Evolutionary conservation across 139 green algal genomes (phyloP).

Genomic region (Chlamydomonas sp.): DNA sequence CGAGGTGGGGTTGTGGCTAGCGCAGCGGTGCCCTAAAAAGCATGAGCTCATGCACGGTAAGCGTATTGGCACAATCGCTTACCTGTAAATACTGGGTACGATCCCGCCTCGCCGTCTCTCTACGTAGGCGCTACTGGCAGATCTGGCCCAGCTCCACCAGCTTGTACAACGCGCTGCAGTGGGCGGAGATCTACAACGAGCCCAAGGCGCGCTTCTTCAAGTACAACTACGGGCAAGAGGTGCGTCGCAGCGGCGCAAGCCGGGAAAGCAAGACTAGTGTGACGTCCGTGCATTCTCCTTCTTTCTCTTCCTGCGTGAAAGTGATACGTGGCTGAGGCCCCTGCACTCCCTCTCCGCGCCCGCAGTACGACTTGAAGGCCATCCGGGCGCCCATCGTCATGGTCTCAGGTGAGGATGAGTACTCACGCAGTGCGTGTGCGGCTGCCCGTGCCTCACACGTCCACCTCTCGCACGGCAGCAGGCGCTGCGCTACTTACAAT

Average conservation of each 20-base stretch:
- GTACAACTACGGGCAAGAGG: slow-evolving; percentile 35
- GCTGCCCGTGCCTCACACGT: too few species aligned
- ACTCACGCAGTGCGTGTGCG: too few species aligned
- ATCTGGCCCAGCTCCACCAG: slow-evolving; percentile 45
- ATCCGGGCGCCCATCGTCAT: slow-evolving; percentile 20
- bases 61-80: too few species aligned
- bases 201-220: slow-evolving; percentile 20
- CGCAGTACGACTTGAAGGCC: slow-evolving; percentile 35
- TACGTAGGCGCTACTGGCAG: slow-evolving; percentile 43
- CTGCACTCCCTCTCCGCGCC: neutral
- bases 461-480: too few species aligned
- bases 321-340: neutral
- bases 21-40: too few species aligned
- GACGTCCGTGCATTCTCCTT: too few species aligned
- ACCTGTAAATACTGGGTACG: too few species aligned
- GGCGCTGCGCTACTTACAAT: too few species aligned
- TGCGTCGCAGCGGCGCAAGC: neutral
- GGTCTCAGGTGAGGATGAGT: slow-evolving; percentile 30
- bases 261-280: too few species aligned
- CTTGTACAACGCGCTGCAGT: slow-evolving; percentile 40
- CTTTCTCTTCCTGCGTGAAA: too few species aligned
- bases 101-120: too few species aligned
- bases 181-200: slow-evolving; percentile 53
- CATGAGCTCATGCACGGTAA: too few species aligned
- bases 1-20: neutral